Conservation (phyloP, 2,329 filamentous ascomycete species). For the Ceratocystis huliohia region DNA sequence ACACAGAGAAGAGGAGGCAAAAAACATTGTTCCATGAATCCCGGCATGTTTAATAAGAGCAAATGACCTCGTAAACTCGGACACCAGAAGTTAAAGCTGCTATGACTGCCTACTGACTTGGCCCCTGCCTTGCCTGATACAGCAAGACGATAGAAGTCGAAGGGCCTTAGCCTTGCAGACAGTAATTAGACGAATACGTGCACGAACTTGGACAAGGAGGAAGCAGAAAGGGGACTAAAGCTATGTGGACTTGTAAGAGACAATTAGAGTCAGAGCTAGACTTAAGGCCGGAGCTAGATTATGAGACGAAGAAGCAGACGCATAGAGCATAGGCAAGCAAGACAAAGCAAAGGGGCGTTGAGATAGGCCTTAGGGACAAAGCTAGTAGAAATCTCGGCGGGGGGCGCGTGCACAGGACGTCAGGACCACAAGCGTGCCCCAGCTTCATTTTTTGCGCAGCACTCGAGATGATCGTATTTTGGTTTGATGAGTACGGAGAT, state of each 20-base stretch:
- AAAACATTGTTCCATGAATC: background rate
- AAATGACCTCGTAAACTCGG: background rate
- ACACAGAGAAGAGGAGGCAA: background rate
- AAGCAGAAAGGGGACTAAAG: background rate
- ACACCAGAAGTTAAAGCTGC: background rate
- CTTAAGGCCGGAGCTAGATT: background rate
- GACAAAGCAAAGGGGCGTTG: background rate
- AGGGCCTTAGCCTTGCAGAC: background rate
- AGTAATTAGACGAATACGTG: background rate
- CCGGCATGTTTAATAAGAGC: background rate
- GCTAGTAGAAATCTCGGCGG: background rate
- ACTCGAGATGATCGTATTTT: background rate
- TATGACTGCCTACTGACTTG: background rate
- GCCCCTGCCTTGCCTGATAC: background rate
- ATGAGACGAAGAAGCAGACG: no score
- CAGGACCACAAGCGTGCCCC: background rate
- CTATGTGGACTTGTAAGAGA: background rate
- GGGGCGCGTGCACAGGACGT: background rate
- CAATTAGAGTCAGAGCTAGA: background rate
- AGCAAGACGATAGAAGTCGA: background rate
- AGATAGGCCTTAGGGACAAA: constrained; percentile 1
- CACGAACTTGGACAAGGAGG: background rate
- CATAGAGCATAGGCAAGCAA: background rate
- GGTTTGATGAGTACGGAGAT: background rate
- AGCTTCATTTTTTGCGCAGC: background rate